phyloP scores from a whole-genome alignment of 108 stramenopile genomes.

The Fistulifera pelliculosa region DNA sequence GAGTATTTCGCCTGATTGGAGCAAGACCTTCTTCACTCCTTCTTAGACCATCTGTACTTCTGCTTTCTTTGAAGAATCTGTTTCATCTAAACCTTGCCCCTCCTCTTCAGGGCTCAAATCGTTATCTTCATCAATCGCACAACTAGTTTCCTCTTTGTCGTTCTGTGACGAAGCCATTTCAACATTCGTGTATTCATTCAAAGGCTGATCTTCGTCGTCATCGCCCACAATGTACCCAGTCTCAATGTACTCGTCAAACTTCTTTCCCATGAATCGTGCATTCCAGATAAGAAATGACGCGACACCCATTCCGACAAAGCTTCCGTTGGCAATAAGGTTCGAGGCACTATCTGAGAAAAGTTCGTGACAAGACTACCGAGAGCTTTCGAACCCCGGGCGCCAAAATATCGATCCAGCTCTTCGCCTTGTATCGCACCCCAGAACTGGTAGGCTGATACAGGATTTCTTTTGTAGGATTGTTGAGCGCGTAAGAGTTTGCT shows the following conservation, averaged over 20 bases:
- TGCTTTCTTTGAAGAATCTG: background rate
- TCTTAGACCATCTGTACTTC: no score
- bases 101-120: slow-evolving; percentile 58
- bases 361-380: slow-evolving; percentile 92
- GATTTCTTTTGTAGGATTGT: slow-evolving; percentile 98
- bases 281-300: slow-evolving; percentile 92
- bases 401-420: slow-evolving; percentile 98
- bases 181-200: slow-evolving; percentile 30
- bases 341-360: slow-evolving; percentile 78
- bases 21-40: no score
- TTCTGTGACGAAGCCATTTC: slow-evolving; percentile 67
- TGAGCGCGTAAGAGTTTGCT: slow-evolving; percentile 89
- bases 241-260: slow-evolving; percentile 87
- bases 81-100: slow-evolving; percentile 22
- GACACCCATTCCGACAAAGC: slow-evolving; percentile 81
- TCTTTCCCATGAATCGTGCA: slow-evolving; percentile 86
- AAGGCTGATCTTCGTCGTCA: slow-evolving; percentile 24
- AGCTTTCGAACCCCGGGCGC: slow-evolving; percentile 91
- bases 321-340: slow-evolving; percentile 81
- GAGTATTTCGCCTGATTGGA: no score
- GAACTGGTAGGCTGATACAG: slow-evolving; percentile 92
- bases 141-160: slow-evolving; percentile 62
- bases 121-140: slow-evolving; percentile 78
- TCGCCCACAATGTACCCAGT: slow-evolving; percentile 90
- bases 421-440: slow-evolving; percentile 93